phyloP scores from a whole-genome alignment of 805 yeast genomes.

The Jamesozyma spencerorum region DNA sequence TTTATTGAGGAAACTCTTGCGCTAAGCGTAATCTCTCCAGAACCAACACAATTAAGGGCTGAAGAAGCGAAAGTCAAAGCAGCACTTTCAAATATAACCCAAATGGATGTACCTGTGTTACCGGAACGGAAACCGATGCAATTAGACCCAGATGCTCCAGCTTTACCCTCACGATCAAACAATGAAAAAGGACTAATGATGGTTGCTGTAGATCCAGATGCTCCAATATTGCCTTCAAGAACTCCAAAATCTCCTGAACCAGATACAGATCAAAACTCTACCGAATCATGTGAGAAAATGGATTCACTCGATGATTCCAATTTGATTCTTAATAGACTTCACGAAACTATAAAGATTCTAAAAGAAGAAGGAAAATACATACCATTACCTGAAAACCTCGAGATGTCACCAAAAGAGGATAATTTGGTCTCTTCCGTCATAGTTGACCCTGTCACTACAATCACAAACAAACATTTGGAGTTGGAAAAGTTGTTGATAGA shows the following conservation, averaged over 20 bases:
- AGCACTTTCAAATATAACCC: no score
- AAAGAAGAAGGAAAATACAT: slow-evolving; percentile 6
- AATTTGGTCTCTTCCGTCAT: slow-evolving; percentile 3
- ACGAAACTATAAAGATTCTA: slow-evolving; percentile 3
- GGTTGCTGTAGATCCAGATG: background rate
- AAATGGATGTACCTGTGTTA: no score
- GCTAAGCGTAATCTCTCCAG: background rate
- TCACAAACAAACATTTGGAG: background rate
- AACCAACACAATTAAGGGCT: background rate
- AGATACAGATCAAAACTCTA: no score
- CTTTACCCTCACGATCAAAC: background rate
- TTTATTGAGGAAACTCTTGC: no score
- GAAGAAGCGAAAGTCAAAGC: no score
- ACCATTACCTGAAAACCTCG: background rate
- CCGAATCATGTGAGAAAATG: background rate
- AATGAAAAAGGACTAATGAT: background rate
- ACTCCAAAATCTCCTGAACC: background rate
- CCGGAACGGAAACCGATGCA: no score
- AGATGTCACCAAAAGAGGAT: background rate
- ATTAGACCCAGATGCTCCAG: background rate
- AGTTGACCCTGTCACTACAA: slow-evolving; percentile 3
- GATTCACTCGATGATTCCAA: slow-evolving; percentile 1
- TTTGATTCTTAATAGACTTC: slow-evolving; percentile 6
- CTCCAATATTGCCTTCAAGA: background rate
- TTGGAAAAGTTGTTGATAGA: slow-evolving; percentile 4